Conservation (phyloP, 352 stramenopile species). For the Phytopythium vexans region DNA sequence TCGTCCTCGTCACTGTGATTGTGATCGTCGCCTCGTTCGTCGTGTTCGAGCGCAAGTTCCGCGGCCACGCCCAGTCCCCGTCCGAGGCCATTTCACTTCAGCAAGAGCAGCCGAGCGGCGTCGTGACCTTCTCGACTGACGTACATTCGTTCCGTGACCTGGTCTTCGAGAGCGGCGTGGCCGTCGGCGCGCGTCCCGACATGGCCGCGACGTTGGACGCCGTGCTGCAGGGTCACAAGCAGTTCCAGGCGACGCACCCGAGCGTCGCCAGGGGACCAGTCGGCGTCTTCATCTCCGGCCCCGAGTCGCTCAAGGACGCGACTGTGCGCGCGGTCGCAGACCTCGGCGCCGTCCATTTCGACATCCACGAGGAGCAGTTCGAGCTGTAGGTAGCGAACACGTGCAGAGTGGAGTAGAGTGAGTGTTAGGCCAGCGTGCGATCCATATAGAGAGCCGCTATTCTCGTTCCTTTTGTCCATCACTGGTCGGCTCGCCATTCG, state of each 20-base stretch:
- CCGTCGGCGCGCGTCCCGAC: conserved; percentile 3
- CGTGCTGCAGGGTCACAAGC: neutral
- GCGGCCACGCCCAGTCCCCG: neutral
- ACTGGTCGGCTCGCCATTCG: too few relatives aligned
- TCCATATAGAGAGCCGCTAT: too few relatives aligned
- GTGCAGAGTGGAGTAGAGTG: neutral
- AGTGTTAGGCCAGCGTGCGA: too few relatives aligned
- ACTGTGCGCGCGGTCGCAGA: conserved; percentile 9
- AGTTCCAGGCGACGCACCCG: neutral
- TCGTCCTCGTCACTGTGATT: conserved; percentile 1
- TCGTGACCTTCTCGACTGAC: conserved; percentile 1
- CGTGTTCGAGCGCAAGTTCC: neutral
- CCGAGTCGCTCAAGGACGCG: conserved; percentile 10
- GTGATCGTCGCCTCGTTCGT: conserved; percentile 1
- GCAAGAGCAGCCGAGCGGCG: neutral
- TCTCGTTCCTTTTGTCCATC: too few relatives aligned
- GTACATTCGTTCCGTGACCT: conserved; percentile 3
- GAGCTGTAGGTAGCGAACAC: conserved; percentile 8
- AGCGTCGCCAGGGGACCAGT: neutral
- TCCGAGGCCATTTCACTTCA: neutral
- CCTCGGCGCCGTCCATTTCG: conserved; percentile 17
- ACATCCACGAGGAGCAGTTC: conserved; percentile 22
- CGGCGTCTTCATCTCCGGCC: conserved; percentile 19
- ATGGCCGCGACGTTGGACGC: neutral
- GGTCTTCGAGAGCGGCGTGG: conserved; percentile 5